Percentiles rank a stretch among this genome's conserved stretches.
Evolutionary conservation across 257 asterid species (phyloP).

Genomic region (Capsicum pubescens): DNA sequence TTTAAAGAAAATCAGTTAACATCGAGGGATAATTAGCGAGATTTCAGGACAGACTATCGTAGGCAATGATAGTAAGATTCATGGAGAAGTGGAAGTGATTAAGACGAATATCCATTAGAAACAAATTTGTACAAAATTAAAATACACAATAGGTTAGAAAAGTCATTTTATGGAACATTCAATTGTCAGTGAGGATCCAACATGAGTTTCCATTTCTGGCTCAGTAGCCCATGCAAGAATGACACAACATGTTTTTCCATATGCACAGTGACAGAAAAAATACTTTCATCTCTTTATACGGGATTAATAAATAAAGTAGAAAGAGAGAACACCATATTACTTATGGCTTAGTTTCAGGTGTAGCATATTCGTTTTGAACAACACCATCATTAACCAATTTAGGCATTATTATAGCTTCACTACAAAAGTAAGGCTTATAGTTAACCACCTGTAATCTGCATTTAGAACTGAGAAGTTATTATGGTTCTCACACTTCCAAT

Average conservation of each 20-base stretch:
- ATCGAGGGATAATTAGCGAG: conserved; percentile 70
- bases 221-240: conserved; percentile 84
- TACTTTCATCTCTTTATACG: not conserved
- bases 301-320: not conserved
- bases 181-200: not conserved
- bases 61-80: conserved; percentile 67
- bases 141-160: not conserved
- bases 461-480: not conserved
- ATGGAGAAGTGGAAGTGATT: conserved; percentile 65
- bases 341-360: conserved; percentile 80
- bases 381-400: conserved; percentile 83
- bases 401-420: conserved; percentile 86
- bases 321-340: conserved; percentile 30
- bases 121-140: conserved; percentile 56
- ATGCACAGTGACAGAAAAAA: conserved; percentile 33
- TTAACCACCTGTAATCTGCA: conserved; percentile 73
- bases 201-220: conserved; percentile 64
- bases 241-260: conserved; percentile 79
- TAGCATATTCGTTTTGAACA: conserved; percentile 74
- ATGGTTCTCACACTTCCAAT: not conserved
- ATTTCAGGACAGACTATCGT: conserved; percentile 70
- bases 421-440: conserved; percentile 79
- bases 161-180: not conserved
- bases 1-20: conserved; percentile 50
- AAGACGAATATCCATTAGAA: conserved; percentile 70